Evolutionary conservation across 768 basidiomycete species (phyloP).

Genomic region (Phaeolepiota aurea): DNA sequence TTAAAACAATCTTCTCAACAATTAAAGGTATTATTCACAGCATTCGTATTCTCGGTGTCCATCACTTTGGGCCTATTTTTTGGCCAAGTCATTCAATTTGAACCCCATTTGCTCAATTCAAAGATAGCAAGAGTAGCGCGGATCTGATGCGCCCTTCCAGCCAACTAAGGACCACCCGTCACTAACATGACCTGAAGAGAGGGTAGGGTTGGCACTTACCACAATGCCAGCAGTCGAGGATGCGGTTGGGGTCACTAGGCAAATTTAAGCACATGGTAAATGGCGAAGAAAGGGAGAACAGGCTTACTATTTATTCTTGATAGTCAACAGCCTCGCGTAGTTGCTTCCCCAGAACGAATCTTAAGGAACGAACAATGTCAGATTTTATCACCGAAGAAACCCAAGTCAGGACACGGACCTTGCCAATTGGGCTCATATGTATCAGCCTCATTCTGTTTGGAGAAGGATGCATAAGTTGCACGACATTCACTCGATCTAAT

Average conservation of each 20-base stretch:
- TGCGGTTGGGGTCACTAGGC: slow-evolving; percentile 15
- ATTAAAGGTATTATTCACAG: too few species aligned
- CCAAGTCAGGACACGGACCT: slow-evolving; percentile 6
- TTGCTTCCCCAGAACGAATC: slow-evolving; percentile 18
- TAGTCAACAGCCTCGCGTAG: slow-evolving; percentile 13
- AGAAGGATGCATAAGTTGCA: not conserved
- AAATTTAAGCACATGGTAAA: not conserved
- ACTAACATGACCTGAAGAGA: not conserved
- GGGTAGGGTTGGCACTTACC: too few species aligned
- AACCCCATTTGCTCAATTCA: too few species aligned
- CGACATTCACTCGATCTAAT: not conserved
- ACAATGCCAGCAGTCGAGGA: slow-evolving; percentile 22
- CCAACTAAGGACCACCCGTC: slow-evolving; percentile 6
- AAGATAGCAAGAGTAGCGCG: slow-evolving; percentile 12
- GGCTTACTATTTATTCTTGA: slow-evolving; percentile 20
- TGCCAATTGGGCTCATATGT: slow-evolving; percentile 18
- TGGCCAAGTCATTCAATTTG: too few species aligned
- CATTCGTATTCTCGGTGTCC: too few species aligned
- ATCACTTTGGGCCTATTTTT: too few species aligned
- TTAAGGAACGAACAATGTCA: slow-evolving; percentile 1
- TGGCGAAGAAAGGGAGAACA: not conserved
- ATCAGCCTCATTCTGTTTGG: slow-evolving; percentile 17
- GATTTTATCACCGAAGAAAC: not conserved
- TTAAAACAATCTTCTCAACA: too few species aligned
- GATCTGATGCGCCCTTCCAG: slow-evolving; percentile 10